phyloP scores from a whole-genome alignment of 176 grass and related monocot genomes.

The Dendrocalamus sinicus region DNA sequence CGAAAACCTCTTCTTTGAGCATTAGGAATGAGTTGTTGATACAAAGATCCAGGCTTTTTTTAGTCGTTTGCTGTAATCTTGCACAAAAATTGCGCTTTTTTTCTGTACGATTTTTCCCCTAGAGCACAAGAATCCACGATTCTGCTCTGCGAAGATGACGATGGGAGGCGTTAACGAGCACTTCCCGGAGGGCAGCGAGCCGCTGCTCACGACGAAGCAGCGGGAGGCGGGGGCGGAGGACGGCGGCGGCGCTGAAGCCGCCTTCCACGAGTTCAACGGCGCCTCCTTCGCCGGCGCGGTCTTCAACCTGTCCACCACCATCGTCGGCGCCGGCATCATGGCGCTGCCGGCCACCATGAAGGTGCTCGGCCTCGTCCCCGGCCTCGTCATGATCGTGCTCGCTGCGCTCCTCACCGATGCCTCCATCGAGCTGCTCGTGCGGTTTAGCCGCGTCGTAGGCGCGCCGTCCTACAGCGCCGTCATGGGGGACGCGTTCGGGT shows the following conservation, averaged over 20 bases:
- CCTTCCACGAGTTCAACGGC: slow-evolving; percentile 75
- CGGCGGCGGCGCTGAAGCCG: not conserved
- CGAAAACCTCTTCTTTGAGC: not conserved
- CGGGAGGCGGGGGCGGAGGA: not conserved
- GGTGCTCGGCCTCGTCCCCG: slow-evolving; percentile 82
- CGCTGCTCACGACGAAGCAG: slow-evolving; percentile 68
- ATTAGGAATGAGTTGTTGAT: not conserved
- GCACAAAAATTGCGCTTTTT: not conserved
- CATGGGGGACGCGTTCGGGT: slow-evolving; percentile 85
- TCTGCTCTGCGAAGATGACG: slow-evolving; percentile 34
- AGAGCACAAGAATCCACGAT: not conserved
- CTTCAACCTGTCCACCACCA: slow-evolving; percentile 96
- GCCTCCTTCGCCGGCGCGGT: slow-evolving; percentile 85
- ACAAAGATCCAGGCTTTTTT: slow-evolving; percentile 14
- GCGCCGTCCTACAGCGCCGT: slow-evolving; percentile 69
- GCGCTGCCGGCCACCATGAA: slow-evolving; percentile 95
- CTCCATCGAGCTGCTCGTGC: slow-evolving; percentile 84
- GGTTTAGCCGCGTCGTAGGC: slow-evolving; percentile 69
- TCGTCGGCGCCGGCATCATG: slow-evolving; percentile 98
- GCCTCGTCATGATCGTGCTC: slow-evolving; percentile 78
- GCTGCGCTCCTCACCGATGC: slow-evolving; percentile 84
- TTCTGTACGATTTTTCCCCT: not conserved
- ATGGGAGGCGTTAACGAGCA: slow-evolving; percentile 46
- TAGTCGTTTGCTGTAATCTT: not conserved
- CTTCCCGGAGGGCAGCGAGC: slow-evolving; percentile 61